Evolutionary conservation across 1,284 basidiomycete species (phyloP).

Genomic region (Limonomyces culmigenus): DNA sequence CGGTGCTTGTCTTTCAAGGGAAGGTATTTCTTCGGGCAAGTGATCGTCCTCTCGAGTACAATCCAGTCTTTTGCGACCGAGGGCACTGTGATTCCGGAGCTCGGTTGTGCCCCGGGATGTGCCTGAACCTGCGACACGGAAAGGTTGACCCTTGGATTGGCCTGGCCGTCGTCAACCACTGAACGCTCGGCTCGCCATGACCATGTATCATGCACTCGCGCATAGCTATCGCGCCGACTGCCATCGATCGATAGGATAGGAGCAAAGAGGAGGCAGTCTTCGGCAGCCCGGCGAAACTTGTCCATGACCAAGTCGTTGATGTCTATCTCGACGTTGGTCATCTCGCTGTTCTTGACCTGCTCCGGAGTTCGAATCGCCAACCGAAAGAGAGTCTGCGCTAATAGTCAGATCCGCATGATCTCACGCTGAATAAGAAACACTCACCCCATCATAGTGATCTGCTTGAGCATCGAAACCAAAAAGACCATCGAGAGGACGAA

Average conservation of each 20-base stretch:
- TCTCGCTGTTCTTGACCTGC: constrained; percentile 5
- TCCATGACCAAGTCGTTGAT: constrained; percentile 6
- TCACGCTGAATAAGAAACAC: constrained; percentile 7
- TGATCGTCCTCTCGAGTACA: background rate
- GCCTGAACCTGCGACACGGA: too few species aligned
- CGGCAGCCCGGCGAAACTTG: constrained; percentile 1
- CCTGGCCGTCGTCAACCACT: too few species aligned
- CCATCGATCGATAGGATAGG: background rate
- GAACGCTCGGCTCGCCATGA: too few species aligned
- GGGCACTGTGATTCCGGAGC: too few species aligned
- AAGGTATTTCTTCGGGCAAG: background rate
- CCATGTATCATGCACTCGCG: too few species aligned
- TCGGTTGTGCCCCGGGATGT: too few species aligned
- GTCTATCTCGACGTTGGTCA: constrained; percentile 1
- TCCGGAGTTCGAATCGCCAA: constrained; percentile 19
- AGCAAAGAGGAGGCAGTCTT: background rate
- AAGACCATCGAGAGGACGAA: constrained; percentile 19
- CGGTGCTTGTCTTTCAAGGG: background rate
- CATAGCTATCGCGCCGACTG: too few species aligned
- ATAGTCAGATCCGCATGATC: background rate
- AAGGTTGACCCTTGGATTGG: too few species aligned
- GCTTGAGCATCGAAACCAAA: constrained; percentile 17
- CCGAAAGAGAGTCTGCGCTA: constrained; percentile 28
- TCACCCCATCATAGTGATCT: constrained; percentile 21
- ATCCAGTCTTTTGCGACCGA: background rate